Evolutionary conservation across 768 basidiomycete genomes (phyloP), one percentile per base, ranked within the genome.

Genomic region (Myochromella boudieri): DNA sequence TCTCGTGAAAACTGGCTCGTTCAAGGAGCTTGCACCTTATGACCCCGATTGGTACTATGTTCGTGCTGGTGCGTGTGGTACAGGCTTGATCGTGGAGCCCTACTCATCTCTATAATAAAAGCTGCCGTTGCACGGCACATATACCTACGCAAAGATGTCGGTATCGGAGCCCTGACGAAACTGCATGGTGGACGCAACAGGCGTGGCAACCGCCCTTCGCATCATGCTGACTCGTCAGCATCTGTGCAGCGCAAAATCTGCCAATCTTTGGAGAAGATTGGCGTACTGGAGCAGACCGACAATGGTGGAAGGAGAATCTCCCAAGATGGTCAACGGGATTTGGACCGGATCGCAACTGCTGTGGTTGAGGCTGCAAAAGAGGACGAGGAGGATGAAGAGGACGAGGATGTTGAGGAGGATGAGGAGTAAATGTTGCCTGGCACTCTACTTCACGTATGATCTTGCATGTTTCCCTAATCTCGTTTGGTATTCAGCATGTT

Each of bases 31-130:
- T 51, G 95, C 95, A 44, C 97, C 97, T 44, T 97, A 97, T 75
- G 93, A 98, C 72, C 90, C 92, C 33, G 97, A 99, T 71, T 99
- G 97, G 97, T 99, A 85, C 82, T 99, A 98, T 75, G 80, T 95
- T 68, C 92, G 97, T 63, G 91, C 95, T 73, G 95, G 95, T 97
- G 63, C 67, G 84, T 80, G 32, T 47, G 26, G 12, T 38, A 20
- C 28, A 28, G 26, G n/a, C 12, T 38, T 11, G 46, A 31, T 18
- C 22, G 38, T 25, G 15, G 33, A 8, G 34, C 18, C 15, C 21
- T 32, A 39, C 22, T 40, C 46, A 38, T 21, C 42, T 46, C 15
- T n/a, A 37, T 46, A 41, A 26, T 26, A 44, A 33, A 61, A 97
- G 95, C 95, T 67, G 91, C 95, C 55, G 74, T 98, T 61, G 95